A percentile compares a stretch with the other conserved stretches of the same genome.
Evolutionary conservation across 768 basidiomycete genomes (phyloP).

Genomic region (Termitomyces sp.): DNA sequence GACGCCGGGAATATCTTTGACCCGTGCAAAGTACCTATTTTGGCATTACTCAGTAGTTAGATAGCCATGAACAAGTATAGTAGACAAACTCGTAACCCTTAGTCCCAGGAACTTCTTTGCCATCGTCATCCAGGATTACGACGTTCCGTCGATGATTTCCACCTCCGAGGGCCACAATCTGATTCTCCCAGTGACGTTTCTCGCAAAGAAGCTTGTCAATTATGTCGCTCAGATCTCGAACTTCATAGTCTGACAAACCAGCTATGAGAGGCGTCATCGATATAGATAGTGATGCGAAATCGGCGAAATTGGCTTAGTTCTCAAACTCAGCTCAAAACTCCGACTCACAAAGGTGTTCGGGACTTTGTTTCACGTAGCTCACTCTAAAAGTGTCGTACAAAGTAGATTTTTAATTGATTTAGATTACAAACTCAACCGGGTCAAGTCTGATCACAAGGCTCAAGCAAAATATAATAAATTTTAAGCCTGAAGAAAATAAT

Average conservation of each 20-base stretch:
- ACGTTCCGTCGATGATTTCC: conserved; percentile 95
- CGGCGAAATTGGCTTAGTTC: too few species aligned
- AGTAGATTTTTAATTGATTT: too few species aligned
- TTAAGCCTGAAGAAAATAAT: too few species aligned
- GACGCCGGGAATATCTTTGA: conserved; percentile 93
- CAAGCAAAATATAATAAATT: too few species aligned
- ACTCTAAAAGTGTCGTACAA: too few species aligned
- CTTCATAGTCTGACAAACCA: conserved; percentile 92
- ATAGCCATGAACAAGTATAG: neutral
- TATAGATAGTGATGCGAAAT: too few species aligned
- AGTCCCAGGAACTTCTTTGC: conserved; percentile 93
- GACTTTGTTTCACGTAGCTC: too few species aligned
- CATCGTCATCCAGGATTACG: conserved; percentile 91
- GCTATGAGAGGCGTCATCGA: conserved; percentile 40
- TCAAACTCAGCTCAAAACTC: too few species aligned
- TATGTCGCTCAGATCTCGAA: conserved; percentile 94
- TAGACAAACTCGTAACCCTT: conserved; percentile 89
- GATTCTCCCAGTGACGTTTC: conserved; percentile 97
- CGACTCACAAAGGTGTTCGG: too few species aligned
- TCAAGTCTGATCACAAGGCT: too few species aligned
- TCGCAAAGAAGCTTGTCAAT: conserved; percentile 95
- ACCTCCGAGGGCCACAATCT: conserved; percentile 93
- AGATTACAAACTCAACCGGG: too few species aligned
- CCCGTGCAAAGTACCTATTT: conserved; percentile 90
- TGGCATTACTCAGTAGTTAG: neutral